These are phyloP conservation scores for Fusarium cyanostomum DNA, from an alignment of 2,329 filamentous ascomycete species.

Conservation along the genomic window DNA sequence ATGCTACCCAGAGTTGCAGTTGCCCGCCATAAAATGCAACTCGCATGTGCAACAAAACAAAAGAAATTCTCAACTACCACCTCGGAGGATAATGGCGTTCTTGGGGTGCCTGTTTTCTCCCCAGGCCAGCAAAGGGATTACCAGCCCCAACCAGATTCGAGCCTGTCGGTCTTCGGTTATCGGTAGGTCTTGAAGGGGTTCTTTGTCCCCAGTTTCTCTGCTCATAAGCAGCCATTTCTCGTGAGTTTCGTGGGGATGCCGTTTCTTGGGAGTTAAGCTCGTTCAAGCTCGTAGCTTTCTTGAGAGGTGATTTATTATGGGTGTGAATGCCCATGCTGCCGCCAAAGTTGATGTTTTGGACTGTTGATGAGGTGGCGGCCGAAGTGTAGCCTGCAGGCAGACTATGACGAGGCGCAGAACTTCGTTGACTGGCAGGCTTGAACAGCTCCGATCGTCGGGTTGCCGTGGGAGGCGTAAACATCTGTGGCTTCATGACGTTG, in stretches of 20 bases:
- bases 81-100: slow-evolving; percentile 56
- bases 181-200: slow-evolving; percentile 54
- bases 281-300: slow-evolving; percentile 75
- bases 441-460: slow-evolving; percentile 50
- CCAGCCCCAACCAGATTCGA: slow-evolving; percentile 38
- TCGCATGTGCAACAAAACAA: slow-evolving; percentile 11
- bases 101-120: slow-evolving; percentile 48
- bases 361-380: slow-evolving; percentile 40
- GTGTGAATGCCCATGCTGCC: slow-evolving; percentile 83
- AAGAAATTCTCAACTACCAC: slow-evolving; percentile 35
- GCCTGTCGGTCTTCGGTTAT: slow-evolving; percentile 42
- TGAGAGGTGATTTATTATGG: slow-evolving; percentile 83
- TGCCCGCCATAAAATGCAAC: background rate
- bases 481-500: slow-evolving; percentile 52
- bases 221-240: slow-evolving; percentile 69
- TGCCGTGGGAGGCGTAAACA: slow-evolving; percentile 54
- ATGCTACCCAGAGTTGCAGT: background rate
- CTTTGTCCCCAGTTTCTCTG: slow-evolving; percentile 54
- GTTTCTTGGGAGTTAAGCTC: slow-evolving; percentile 58
- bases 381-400: slow-evolving; percentile 48
- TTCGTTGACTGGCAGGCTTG: slow-evolving; percentile 43
- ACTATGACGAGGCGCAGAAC: slow-evolving; percentile 47
- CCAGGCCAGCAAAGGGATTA: slow-evolving; percentile 53
- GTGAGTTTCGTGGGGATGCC: slow-evolving; percentile 65
- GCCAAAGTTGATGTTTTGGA: slow-evolving; percentile 57